Percentiles rank a stretch among this genome's conserved stretches.
Evolutionary conservation across 2,329 filamentous ascomycete species (phyloP).

Genomic region (Exophiala dermatitidis): DNA sequence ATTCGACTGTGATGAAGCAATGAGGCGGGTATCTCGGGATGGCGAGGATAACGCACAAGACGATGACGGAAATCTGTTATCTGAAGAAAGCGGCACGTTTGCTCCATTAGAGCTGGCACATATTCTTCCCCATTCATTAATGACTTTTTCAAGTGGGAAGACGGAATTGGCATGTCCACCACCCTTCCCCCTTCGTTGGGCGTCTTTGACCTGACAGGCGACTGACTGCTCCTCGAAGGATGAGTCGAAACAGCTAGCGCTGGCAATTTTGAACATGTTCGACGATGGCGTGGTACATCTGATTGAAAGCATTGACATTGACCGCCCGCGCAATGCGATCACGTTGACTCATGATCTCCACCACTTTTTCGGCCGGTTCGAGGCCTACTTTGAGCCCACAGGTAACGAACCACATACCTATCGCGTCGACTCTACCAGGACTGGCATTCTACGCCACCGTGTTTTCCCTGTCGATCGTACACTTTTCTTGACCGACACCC

Average conservation of each 20-base stretch:
- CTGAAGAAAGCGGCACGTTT: conserved; percentile 7
- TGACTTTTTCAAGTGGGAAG: conserved; percentile 13
- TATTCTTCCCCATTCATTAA: conserved; percentile 25
- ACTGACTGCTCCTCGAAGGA: conserved; percentile 9
- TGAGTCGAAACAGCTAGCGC: conserved; percentile 31
- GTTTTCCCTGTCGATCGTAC: conserved; percentile 25
- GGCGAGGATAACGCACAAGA: conserved; percentile 15
- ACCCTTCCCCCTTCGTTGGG: neutral
- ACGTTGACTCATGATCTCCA: conserved; percentile 31
- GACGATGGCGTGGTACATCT: conserved; percentile 33
- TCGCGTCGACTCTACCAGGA: conserved; percentile 9
- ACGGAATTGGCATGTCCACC: conserved; percentile 17
- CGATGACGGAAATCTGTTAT: conserved; percentile 18
- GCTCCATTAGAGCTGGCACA: conserved; percentile 21
- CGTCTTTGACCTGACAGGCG: neutral
- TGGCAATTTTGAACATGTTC: conserved; percentile 41
- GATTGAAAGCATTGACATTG: conserved; percentile 37
- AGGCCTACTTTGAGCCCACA: conserved; percentile 25
- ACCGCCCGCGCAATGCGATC: conserved; percentile 37
- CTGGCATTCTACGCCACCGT: conserved; percentile 10
- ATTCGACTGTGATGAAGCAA: conserved; percentile 19
- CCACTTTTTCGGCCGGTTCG: conserved; percentile 31
- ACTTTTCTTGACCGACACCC: conserved; percentile 26
- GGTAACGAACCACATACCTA: conserved; percentile 12
- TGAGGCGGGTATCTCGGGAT: conserved; percentile 10